Conservation (phyloP, 148 eudicot species). For the Bassia scoparia region DNA sequence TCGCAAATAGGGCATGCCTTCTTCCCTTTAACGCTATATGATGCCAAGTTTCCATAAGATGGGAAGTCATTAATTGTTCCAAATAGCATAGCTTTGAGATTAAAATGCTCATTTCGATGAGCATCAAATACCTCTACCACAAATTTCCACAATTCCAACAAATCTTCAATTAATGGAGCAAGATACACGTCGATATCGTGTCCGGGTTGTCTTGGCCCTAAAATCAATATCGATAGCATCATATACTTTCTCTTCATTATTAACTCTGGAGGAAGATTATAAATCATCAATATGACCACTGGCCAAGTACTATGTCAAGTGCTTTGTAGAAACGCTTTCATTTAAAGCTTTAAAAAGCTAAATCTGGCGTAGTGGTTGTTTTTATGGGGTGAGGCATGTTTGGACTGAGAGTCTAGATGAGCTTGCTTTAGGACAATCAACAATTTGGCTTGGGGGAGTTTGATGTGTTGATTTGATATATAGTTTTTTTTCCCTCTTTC, state of each 20-base stretch:
- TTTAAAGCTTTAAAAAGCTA: no score
- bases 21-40: conserved; percentile 12
- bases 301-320: not conserved
- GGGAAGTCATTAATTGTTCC: conserved; percentile 30
- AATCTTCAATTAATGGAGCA: conserved; percentile 11
- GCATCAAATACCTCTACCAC: conserved; percentile 26
- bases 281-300: not conserved
- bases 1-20: conserved; percentile 12
- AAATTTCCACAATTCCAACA: conserved; percentile 9
- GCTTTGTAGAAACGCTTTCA: no score
- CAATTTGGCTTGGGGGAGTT: no score
- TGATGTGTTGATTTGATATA: no score
- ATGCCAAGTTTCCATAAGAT: conserved; percentile 11
- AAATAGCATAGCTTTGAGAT: conserved; percentile 20
- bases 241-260: not conserved
- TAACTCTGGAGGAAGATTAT: not conserved
- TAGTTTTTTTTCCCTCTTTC: no score
- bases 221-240: not conserved
- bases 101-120: conserved; percentile 4
- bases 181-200: not conserved
- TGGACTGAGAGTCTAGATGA: no score
- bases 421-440: no score
- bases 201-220: not conserved
- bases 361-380: no score
- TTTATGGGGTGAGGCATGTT: no score